These are phyloP conservation scores for Chrysanthemum lavandulifolium DNA, from an alignment of 129 eudicot genomes.

Conservation along the genomic window DNA sequence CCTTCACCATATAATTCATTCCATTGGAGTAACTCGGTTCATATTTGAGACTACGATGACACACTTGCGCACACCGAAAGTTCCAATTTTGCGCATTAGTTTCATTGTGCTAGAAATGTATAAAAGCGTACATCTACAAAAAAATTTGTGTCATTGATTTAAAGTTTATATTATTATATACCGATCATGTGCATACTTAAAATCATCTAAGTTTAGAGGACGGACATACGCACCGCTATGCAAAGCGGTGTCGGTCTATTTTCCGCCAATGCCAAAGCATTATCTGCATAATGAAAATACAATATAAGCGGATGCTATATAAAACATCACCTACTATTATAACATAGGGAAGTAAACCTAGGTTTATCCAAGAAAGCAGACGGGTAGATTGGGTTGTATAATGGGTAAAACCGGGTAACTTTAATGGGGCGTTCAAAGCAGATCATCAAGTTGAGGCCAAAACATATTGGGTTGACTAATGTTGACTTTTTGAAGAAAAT, in stretches of 20 bases:
- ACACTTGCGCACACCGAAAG: constrained; percentile 92
- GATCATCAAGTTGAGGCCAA: too few species aligned
- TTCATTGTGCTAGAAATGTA: background rate
- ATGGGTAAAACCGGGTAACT: background rate
- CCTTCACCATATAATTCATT: constrained; percentile 96
- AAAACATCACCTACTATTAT: background rate
- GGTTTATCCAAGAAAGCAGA: background rate
- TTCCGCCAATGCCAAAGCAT: constrained; percentile 74
- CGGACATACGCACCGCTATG: constrained; percentile 76
- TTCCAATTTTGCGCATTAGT: background rate
- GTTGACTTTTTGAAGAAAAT: too few species aligned
- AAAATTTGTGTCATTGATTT: background rate
- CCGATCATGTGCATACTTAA: constrained; percentile 94
- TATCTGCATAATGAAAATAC: constrained; percentile 47
- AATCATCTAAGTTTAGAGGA: constrained; percentile 70
- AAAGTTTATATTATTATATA: constrained; percentile 10
- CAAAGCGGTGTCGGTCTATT: constrained; percentile 62
- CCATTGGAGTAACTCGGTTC: constrained; percentile 85
- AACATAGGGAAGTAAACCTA: background rate
- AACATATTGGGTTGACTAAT: too few species aligned
- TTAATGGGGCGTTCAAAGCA: background rate
- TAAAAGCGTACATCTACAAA: background rate
- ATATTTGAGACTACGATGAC: constrained; percentile 87
- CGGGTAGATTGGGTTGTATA: background rate
- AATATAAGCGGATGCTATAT: constrained; percentile 6